A percentile compares a stretch with the other conserved stretches of the same genome.
Conservation (phyloP, 176 grass and related monocot species). For the Phyllostachys edulis region DNA sequence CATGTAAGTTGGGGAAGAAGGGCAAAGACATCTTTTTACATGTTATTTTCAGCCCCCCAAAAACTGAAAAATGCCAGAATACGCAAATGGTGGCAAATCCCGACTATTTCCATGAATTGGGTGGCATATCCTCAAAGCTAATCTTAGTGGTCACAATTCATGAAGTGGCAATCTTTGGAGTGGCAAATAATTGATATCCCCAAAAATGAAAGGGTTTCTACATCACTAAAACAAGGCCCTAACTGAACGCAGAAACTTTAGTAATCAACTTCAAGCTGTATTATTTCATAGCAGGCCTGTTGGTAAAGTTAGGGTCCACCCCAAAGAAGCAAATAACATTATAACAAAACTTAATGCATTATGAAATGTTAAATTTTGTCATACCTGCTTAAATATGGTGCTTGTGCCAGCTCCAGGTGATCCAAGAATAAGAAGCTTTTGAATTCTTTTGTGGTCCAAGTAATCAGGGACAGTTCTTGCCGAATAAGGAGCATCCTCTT, state of each 20-base stretch:
- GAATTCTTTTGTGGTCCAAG: constrained; percentile 73
- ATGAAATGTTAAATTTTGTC: constrained; percentile 10
- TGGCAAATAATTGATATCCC: too few relatives aligned
- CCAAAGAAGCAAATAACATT: neutral
- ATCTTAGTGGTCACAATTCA: too few relatives aligned
- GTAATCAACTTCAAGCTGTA: neutral
- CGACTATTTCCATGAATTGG: too few relatives aligned
- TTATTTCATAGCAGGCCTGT: neutral
- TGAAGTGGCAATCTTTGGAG: too few relatives aligned
- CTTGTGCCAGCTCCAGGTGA: constrained; percentile 81
- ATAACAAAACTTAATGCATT: constrained; percentile 8
- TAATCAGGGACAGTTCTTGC: constrained; percentile 65
- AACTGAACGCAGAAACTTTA: neutral
- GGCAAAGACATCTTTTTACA: too few relatives aligned
- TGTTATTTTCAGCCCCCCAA: too few relatives aligned
- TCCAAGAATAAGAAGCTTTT: constrained; percentile 93
- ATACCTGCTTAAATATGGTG: constrained; percentile 95
- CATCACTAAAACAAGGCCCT: neutral
- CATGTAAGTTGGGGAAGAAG: too few relatives aligned
- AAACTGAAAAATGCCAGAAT: too few relatives aligned
- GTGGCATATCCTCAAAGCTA: too few relatives aligned
- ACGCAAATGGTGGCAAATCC: too few relatives aligned
- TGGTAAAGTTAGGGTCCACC: neutral
- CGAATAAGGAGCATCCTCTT: constrained; percentile 61
- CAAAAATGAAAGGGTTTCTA: constrained; percentile 7